Evolutionary conservation across 2,329 filamentous ascomycete species (phyloP), one percentile per base, ranked within the genome.

Genomic region (Aspergillus brasiliensis): DNA sequence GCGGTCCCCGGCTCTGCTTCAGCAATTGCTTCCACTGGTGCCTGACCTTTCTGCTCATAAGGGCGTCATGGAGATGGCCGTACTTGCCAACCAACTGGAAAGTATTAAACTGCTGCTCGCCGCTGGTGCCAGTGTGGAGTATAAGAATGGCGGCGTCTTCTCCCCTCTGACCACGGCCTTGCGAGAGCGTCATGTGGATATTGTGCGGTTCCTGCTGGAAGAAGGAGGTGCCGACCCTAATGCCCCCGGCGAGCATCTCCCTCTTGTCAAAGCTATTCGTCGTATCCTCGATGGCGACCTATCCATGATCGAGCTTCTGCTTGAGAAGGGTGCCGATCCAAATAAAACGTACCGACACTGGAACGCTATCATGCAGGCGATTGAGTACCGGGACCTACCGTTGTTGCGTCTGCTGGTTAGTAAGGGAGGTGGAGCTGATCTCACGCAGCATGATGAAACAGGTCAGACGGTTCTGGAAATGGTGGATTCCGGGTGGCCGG

Each of bases 81-180:
- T 90, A 7, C 81, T 84, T 1, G 88, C 88, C 17, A 83, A 88
- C 71, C 82, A 90, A 72, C 80, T 90, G 13, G 86, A 89, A 61
- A 88, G 84, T 37, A 81, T 91, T 73, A 88, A 88, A 74, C 75
- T 89, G 48, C 81, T 90, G 34, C 78, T 90, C 15, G 80, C 78
- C 15, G 86, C 87, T 0, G 88, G 88, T 13, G 84, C 90, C 17
- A 87, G 82, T 42, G 86, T 90, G 57, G 88, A 90, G 71, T 88
- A 89, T 75, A 88, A 87, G 75, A 90, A 88, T 69, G 88, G 87
- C 19, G 88, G 88, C 56, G 88, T 90, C 51, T 91, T 91, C 77
- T 89, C 86, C 0, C 86, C 87, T 0, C 80, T 90, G 3, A 90
- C 87, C 0, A 88, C 86, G 0, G 86, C 86, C 8, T 85, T 90